Base-by-base conservation (phyloP, 768 basidiomycete species). In the Lenzites betulinus region DNA sequence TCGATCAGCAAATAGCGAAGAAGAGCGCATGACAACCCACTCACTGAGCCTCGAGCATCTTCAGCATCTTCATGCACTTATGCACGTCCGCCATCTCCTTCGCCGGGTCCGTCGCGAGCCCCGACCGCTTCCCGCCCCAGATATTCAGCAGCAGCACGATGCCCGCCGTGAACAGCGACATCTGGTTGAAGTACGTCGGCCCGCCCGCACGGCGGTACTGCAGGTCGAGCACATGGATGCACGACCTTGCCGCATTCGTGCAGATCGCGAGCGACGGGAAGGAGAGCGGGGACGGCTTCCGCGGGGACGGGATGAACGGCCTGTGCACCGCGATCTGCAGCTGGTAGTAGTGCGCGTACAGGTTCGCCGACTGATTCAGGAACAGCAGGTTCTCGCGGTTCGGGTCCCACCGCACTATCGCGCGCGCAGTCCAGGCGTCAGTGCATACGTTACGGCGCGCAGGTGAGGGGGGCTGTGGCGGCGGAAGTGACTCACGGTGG, bases 201-300 rank as follows among this genome's bases (percentile, higher is more conserved):
- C 35, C 26, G 20, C 60, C 73, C 20, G 68, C 64, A 3, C 75
- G 66, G 48, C 68, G 64, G 48, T 72, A 72, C 43, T 73, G 69
- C 4, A 73, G 68, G 63, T 83, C 81, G 51, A 82, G 68, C 18
- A 85, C 78, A 59, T 81, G 81, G 22, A 75, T 75, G 39, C 76
- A 78, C 0, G 81, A 81, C 6, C 83, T 73, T 5, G 83, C 79
- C 7, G 83, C 72, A 44, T 83, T 84, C 30, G 79, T 77, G 71
- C 83, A 84, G 63, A 84, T 84, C 0, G 82, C 81, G 20, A 84
- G 76, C 0, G 81, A 83, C 1, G 83, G 82, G 68, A 82, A 79
- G 4, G 75, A 71, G 12, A 77, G 61, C 20, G 72, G 66, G 0
- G 75, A 73, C 0, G 76, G 74, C 44, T 76, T 74, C 38, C 73